These are phyloP conservation scores for Xylariales sp. DNA, from an alignment of 2,329 filamentous ascomycete species.

Conservation along the genomic window DNA sequence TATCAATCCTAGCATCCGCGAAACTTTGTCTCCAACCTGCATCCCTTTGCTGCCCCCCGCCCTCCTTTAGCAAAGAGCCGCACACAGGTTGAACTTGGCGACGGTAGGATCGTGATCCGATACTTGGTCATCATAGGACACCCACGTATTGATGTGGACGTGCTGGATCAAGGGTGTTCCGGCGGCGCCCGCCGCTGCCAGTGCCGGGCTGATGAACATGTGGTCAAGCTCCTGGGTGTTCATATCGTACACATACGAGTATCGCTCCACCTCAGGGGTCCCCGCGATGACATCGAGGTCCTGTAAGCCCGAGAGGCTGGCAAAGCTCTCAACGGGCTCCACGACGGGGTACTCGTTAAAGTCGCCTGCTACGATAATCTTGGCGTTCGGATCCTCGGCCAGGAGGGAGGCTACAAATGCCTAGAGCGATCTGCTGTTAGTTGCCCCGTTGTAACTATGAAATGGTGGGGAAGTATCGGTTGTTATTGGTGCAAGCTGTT, in stretches of 20 bases:
- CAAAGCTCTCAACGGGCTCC: slow-evolving; percentile 52
- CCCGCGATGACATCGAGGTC: slow-evolving; percentile 59
- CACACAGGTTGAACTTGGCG: slow-evolving; percentile 55
- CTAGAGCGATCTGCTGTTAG: too few species aligned
- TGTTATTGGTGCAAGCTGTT: not conserved
- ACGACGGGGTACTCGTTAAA: slow-evolving; percentile 70
- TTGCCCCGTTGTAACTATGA: too few species aligned
- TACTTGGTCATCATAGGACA: slow-evolving; percentile 47
- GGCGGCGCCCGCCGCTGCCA: slow-evolving; percentile 30
- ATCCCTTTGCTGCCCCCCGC: too few species aligned
- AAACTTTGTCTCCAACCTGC: too few species aligned
- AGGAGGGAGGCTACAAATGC: slow-evolving; percentile 56
- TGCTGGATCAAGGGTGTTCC: slow-evolving; percentile 61
- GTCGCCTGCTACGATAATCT: slow-evolving; percentile 60
- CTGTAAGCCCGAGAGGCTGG: slow-evolving; percentile 45
- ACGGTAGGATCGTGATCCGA: slow-evolving; percentile 70
- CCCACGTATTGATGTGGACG: slow-evolving; percentile 69
- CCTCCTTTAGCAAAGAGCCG: too few species aligned
- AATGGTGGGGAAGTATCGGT: not conserved
- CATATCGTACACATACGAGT: slow-evolving; percentile 67
- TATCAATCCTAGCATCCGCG: too few species aligned
- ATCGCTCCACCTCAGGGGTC: slow-evolving; percentile 53
- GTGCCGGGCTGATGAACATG: slow-evolving; percentile 57
- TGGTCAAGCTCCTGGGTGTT: slow-evolving; percentile 69
- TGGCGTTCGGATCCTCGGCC: slow-evolving; percentile 47